phyloP scores from a whole-genome alignment of 768 basidiomycete genomes.

The Polyporus arcularius region DNA sequence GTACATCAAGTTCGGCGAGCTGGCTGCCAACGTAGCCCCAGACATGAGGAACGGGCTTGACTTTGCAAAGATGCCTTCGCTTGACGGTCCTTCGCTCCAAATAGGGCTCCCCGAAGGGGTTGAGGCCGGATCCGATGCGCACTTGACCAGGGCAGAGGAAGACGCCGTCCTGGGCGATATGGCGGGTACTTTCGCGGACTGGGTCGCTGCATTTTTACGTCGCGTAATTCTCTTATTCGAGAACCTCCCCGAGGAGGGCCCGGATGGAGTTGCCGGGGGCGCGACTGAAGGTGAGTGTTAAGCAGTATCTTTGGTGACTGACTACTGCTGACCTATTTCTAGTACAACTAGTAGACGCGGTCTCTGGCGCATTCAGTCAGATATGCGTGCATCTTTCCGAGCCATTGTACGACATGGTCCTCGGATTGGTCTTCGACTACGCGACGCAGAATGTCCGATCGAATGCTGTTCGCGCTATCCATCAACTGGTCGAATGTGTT shows the following conservation, averaged over 20 bases:
- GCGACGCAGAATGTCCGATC: conserved; percentile 78
- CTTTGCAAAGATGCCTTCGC: conserved; percentile 4
- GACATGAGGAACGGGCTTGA: conserved; percentile 27
- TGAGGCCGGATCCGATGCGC: conserved; percentile 39
- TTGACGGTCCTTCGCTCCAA: conserved; percentile 34
- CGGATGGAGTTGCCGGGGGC: conserved; percentile 60
- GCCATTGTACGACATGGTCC: conserved; percentile 73
- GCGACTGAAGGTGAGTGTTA: conserved; percentile 56
- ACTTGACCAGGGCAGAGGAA: conserved; percentile 64
- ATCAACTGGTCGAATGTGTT: conserved; percentile 83
- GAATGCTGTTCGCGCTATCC: conserved; percentile 85
- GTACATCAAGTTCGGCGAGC: conserved; percentile 71
- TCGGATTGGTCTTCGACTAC: conserved; percentile 85
- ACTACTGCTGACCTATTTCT: conserved; percentile 4
- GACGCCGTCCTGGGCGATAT: conserved; percentile 70
- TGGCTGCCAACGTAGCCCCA: conserved; percentile 38
- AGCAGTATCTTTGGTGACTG: not conserved
- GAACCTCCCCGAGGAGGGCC: conserved; percentile 83
- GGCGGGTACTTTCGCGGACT: conserved; percentile 76
- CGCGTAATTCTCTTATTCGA: conserved; percentile 79
- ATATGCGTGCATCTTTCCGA: conserved; percentile 77
- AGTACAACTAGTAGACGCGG: conserved; percentile 79
- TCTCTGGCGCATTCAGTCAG: conserved; percentile 73
- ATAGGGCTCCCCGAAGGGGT: conserved; percentile 37
- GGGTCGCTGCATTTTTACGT: conserved; percentile 81